These are phyloP conservation scores for Gypsophila paniculata DNA, from an alignment of 179 eudicot genomes.

Conservation along the genomic window DNA sequence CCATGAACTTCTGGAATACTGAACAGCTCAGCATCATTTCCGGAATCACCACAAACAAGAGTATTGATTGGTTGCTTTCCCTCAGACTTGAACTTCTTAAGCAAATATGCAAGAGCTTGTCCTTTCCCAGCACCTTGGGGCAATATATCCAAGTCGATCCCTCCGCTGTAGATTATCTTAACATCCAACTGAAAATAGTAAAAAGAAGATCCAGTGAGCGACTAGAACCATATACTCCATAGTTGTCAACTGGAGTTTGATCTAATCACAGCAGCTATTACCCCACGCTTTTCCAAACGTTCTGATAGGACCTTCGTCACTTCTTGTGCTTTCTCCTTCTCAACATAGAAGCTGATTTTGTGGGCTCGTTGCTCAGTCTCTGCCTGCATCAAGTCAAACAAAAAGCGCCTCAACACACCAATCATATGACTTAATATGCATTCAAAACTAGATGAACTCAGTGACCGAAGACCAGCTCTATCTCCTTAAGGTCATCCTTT, in stretches of 20 bases:
- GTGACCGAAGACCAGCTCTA: background rate
- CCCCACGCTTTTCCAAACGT: constrained; percentile 71
- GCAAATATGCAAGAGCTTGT: constrained; percentile 96
- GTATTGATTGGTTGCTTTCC: constrained; percentile 72
- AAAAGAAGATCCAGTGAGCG: constrained; percentile 6
- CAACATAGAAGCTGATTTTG: constrained; percentile 82
- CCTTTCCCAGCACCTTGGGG: constrained; percentile 99
- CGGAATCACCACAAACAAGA: constrained; percentile 96
- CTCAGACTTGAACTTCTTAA: constrained; percentile 61
- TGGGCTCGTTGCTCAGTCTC: constrained; percentile 92
- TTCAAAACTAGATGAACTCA: background rate
- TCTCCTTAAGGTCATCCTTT: background rate
- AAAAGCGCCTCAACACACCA: constrained; percentile 1
- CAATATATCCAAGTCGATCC: constrained; percentile 82
- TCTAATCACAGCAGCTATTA: constrained; percentile 24
- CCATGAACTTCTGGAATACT: constrained; percentile 90
- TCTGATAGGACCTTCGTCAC: constrained; percentile 63
- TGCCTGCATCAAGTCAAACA: constrained; percentile 47
- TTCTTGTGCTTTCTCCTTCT: constrained; percentile 80
- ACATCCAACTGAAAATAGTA: constrained; percentile 64
- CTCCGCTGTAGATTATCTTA: constrained; percentile 93
- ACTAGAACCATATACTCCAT: background rate
- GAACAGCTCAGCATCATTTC: constrained; percentile 95
- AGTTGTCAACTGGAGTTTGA: background rate
- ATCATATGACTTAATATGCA: background rate